Evolutionary conservation across 768 basidiomycete species (phyloP).

Genomic region (Lactarius deliciosus): DNA sequence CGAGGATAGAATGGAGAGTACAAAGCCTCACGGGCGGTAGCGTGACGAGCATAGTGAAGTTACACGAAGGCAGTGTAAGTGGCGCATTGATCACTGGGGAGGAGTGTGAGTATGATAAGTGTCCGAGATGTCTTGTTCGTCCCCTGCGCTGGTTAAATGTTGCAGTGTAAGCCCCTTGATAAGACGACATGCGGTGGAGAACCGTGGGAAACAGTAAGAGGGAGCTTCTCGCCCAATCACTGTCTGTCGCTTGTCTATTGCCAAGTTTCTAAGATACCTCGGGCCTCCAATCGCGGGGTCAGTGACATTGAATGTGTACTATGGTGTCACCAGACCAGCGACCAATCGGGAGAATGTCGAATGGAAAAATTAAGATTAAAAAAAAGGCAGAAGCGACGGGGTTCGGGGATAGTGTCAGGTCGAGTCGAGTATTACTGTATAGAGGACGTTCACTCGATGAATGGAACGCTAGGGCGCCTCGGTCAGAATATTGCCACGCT

Average conservation of each 20-base stretch:
- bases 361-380: background rate
- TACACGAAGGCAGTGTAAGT: background rate
- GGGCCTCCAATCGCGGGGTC: background rate
- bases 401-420: too few relatives aligned
- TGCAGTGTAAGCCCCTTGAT: background rate
- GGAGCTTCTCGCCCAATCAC: background rate
- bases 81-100: background rate
- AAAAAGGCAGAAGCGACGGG: slow-evolving; percentile 2
- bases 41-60: background rate
- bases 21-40: background rate
- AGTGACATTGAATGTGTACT: background rate
- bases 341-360: slow-evolving; percentile 4
- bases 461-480: background rate
- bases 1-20: slow-evolving; percentile 2
- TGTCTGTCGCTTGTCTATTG: background rate
- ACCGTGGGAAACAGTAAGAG: background rate
- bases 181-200: background rate
- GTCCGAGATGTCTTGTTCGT: background rate
- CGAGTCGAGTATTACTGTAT: background rate
- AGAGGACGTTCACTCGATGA: background rate
- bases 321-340: background rate
- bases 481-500: background rate
- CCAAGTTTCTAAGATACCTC: background rate
- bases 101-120: background rate
- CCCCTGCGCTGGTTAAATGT: background rate